Evolutionary conservation across 352 stramenopile genomes (phyloP).

Genomic region (Elongisporangium undulatum): DNA sequence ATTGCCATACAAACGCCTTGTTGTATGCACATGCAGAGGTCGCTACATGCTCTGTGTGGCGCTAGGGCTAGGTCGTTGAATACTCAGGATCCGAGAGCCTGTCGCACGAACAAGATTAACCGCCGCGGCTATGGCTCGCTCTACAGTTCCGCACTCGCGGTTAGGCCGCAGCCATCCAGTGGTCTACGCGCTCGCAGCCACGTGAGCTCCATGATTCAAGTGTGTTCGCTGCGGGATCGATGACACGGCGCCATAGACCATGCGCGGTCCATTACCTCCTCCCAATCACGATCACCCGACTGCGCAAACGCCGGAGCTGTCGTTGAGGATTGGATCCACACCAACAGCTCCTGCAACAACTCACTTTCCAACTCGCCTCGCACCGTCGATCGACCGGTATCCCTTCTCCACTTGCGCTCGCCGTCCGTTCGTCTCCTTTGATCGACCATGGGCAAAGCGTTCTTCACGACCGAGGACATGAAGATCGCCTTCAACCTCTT

Average conservation of each 20-base stretch:
- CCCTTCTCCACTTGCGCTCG: neutral
- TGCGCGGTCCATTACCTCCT: neutral
- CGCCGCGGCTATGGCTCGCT: neutral
- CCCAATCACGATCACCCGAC: neutral
- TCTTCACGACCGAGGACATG: slow-evolving; percentile 41
- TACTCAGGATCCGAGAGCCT: neutral
- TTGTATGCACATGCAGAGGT: neutral
- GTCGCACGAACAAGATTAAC: neutral
- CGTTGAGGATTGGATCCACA: neutral
- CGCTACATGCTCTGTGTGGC: neutral
- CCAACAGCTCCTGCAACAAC: too few species aligned
- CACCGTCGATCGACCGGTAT: neutral
- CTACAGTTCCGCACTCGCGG: neutral
- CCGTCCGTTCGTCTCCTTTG: slow-evolving; percentile 2
- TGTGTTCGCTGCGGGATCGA: neutral
- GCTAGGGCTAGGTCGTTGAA: neutral
- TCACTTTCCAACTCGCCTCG: neutral
- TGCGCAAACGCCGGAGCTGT: neutral
- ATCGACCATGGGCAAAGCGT: slow-evolving; percentile 5
- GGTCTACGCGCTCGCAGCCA: neutral
- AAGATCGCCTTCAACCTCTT: slow-evolving; percentile 43
- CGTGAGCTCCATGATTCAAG: neutral
- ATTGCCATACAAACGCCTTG: neutral
- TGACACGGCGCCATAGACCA: neutral
- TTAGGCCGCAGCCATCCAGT: neutral